These are phyloP conservation scores for Aspergillus sergii DNA, from an alignment of 2,329 filamentous ascomycete genomes.

Conservation along the genomic window DNA sequence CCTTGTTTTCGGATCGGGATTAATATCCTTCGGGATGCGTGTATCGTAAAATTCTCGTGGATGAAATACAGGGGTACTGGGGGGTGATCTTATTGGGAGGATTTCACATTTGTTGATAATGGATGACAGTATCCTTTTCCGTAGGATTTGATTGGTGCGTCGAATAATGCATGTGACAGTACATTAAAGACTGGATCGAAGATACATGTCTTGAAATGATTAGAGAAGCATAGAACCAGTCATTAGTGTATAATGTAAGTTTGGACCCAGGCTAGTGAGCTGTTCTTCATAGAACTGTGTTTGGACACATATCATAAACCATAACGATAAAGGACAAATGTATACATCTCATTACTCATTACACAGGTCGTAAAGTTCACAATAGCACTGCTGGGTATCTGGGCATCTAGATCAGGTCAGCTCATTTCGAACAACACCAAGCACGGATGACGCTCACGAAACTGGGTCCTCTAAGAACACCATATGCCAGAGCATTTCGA, in stretches of 20 bases:
- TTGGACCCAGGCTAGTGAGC: not conserved
- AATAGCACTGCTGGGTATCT: slow-evolving; percentile 13
- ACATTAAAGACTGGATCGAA: not conserved
- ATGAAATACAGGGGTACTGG: not conserved
- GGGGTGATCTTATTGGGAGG: not conserved
- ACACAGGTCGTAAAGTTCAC: slow-evolving; percentile 33
- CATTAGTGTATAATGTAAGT: not conserved
- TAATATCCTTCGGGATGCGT: not conserved
- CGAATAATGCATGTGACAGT: not conserved
- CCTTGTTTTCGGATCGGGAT: not conserved
- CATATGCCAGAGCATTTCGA: slow-evolving; percentile 30
- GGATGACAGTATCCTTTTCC: not conserved
- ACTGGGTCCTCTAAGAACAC: slow-evolving; percentile 22
- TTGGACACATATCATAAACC: not conserved
- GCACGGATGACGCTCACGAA: slow-evolving; percentile 15
- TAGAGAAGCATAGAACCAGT: not conserved
- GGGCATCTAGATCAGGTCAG: slow-evolving; percentile 12
- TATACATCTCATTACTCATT: not conserved
- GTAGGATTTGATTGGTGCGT: not conserved
- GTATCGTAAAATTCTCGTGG: not conserved
- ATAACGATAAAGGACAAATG: not conserved
- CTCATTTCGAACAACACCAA: not conserved
- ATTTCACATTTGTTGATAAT: not conserved
- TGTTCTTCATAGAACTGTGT: not conserved
- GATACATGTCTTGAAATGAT: not conserved